Evolutionary conservation across 768 basidiomycete species (phyloP), one percentile per base, ranked within the genome.

Genomic region (Hemileccinum impolitum): DNA sequence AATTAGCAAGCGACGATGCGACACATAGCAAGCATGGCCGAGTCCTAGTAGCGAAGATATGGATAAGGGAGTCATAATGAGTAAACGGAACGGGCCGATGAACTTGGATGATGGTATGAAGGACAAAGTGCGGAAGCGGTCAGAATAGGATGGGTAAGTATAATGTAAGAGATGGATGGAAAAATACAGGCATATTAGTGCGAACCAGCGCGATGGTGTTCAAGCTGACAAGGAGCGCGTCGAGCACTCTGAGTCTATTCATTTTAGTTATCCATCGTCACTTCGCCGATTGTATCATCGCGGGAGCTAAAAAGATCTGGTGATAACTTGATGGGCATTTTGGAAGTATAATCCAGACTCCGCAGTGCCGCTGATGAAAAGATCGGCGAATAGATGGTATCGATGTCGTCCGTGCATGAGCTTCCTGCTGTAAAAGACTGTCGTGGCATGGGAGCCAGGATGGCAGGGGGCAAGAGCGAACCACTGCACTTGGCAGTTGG

Each of bases 191-290:
- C 38, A 45, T 34, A 17, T 35, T 2, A n/a, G 15, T 31, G 53
- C 50, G 51, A 53, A n/a, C 58, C 48, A 47, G 59, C 63, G 50
- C 52, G 35, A 23, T 18, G 19, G 9, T 37, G 18, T 46, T 48
- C 50, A 13, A 11, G 51, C 21, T 34, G 10, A 19, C 10, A 31
- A 17, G 21, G 41, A 51, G 50, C n/a, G 39, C 52, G 43, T 60
- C 48, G 11, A 63, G 52, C 50, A 26, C 47, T 32, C 36, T 25
- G 26, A 18, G 28, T n/a, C 30, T 19, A 36, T 4, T 18, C 4
- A 8, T 23, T 45, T 49, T 36, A 67, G 38, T 36, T 45, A 40
- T 67, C 63, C 26, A 44, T 46, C 59, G 57, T 67, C 13, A 30
- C 51, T 37, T 63, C 63, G 19, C 58, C 55, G 3, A 55, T 43